These are phyloP conservation scores for Fusarium floridanum DNA, from an alignment of 2,329 filamentous ascomycete genomes.

Conservation along the genomic window DNA sequence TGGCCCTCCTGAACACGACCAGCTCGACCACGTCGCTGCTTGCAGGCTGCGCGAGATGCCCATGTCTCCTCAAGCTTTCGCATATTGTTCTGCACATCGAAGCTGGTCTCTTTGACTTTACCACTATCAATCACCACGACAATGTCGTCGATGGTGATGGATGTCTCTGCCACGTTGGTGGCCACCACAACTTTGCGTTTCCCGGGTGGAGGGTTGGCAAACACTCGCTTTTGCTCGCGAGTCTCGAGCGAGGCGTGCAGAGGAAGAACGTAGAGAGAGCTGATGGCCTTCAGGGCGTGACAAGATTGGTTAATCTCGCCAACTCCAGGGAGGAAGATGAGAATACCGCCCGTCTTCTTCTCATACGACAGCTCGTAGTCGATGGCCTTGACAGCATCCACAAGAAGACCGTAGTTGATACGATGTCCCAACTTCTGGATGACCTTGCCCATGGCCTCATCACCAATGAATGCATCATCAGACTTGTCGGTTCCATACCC, in stretches of 20 bases:
- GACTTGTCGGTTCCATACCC: conserved; percentile 72
- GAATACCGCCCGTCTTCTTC: conserved; percentile 80
- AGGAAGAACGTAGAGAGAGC: conserved; percentile 80
- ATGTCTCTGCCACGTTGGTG: conserved; percentile 97
- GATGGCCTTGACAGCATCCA: conserved; percentile 83
- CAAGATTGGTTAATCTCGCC: conserved; percentile 89
- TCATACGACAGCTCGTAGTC: conserved; percentile 77
- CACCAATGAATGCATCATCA: conserved; percentile 59
- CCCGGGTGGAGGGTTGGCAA: conserved; percentile 78
- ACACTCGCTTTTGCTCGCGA: conserved; percentile 88
- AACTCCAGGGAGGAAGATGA: conserved; percentile 95
- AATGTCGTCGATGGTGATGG: conserved; percentile 98
- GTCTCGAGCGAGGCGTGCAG: conserved; percentile 94
- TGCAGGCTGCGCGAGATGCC: conserved; percentile 93
- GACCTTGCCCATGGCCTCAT: conserved; percentile 73
- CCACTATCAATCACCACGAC: conserved; percentile 96
- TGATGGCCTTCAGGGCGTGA: conserved; percentile 77
- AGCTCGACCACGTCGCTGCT: conserved; percentile 92
- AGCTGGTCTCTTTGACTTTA: conserved; percentile 96
- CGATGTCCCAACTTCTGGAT: conserved; percentile 82
- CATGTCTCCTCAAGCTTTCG: conserved; percentile 94
- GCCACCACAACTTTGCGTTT: conserved; percentile 94
- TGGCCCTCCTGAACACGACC: conserved; percentile 91
- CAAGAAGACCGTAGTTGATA: conserved; percentile 92
- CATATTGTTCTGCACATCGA: conserved; percentile 92